phyloP scores from a whole-genome alignment of 495 filamentous ascomycete species.

The Lasiosphaeria miniovina region DNA sequence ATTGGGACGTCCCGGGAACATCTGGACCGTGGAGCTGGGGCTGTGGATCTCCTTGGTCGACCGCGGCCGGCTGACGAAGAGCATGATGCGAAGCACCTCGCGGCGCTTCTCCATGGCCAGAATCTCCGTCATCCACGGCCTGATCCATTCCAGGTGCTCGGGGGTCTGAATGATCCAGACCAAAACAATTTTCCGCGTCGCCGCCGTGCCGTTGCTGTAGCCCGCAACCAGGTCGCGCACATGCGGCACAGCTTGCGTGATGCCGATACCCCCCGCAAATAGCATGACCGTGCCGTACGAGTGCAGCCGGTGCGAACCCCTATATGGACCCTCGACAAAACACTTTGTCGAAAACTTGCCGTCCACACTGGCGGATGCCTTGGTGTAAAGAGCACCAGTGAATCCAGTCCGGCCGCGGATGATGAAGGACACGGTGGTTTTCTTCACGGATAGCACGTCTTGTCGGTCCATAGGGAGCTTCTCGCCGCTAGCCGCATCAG shows the following conservation, averaged over 20 bases:
- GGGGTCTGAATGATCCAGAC: conserved; percentile 88
- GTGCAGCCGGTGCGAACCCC: conserved; percentile 59
- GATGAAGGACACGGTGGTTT: conserved; percentile 73
- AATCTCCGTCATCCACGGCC: conserved; percentile 93
- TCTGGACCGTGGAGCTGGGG: conserved; percentile 78
- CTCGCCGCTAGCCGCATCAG: conserved; percentile 44
- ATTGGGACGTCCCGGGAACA: conserved; percentile 69
- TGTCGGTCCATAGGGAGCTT: conserved; percentile 55
- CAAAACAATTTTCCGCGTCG: conserved; percentile 75
- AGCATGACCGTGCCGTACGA: conserved; percentile 86
- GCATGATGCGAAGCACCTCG: conserved; percentile 76
- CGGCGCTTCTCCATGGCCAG: conserved; percentile 77
- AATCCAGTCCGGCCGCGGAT: conserved; percentile 77
- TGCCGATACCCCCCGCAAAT: conserved; percentile 83
- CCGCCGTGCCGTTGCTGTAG: conserved; percentile 64
- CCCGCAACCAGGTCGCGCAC: conserved; percentile 71
- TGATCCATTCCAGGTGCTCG: conserved; percentile 89
- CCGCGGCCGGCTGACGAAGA: conserved; percentile 86
- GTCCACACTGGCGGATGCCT: conserved; percentile 57
- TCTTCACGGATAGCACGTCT: conserved; percentile 52
- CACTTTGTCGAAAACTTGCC: conserved; percentile 59
- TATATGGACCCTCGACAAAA: conserved; percentile 81
- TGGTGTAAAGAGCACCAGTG: conserved; percentile 71
- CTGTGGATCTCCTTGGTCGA: conserved; percentile 76
- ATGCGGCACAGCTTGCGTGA: conserved; percentile 81